Evolutionary conservation across 2,329 filamentous ascomycete species (phyloP), one percentile per base, ranked within the genome.

Genomic region (Penicillium decumbens): DNA sequence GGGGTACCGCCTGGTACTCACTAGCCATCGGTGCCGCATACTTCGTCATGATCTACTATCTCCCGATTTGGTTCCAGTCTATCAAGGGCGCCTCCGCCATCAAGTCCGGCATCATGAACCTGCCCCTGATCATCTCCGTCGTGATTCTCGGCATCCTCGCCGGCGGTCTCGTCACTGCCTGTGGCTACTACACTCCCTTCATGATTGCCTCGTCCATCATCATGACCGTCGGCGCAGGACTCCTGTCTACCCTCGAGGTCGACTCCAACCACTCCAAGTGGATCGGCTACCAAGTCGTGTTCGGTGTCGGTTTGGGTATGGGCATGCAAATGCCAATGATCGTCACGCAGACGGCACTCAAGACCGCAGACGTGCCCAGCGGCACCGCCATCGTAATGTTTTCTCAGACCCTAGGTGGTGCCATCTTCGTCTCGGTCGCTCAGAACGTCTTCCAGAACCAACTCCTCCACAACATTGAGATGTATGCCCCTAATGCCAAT

Each of bases 1-100:
- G 64, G 38, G 68, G 68, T 1, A 63, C 71, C 3, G 71, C 72
- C 39, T 54, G 70, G 18, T 74, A 69, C 53, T 64, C 68, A 4
- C 69, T 77, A 45, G 70, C 70, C 47, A 61, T 73, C 3, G 72
- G 72, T n/a, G 70, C 68, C 3, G 66, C 71, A 0, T 67, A 77
- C 40, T 68, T 77, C 25, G 59, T 75, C 28, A 58, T 73, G 25
- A 67, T 71, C 3, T 79, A 73, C 57, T 78, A 77, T 54, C 65
- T 78, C 3, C 76, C 77, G 0, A 67, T 72, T 37, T 73, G 70
- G 68, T 73, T 72, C 56, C 70, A 73, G 43, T 66, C 68, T 10
- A 64, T 73, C 59, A 71, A 71, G 44, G 59, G 57, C 30, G 64
- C 58, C 3, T 57, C 58, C 1, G 63, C 70, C 6, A 61, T 65